Evolutionary conservation across 176 grass and related monocot species (phyloP).

Genomic region (Themeda triandra): DNA sequence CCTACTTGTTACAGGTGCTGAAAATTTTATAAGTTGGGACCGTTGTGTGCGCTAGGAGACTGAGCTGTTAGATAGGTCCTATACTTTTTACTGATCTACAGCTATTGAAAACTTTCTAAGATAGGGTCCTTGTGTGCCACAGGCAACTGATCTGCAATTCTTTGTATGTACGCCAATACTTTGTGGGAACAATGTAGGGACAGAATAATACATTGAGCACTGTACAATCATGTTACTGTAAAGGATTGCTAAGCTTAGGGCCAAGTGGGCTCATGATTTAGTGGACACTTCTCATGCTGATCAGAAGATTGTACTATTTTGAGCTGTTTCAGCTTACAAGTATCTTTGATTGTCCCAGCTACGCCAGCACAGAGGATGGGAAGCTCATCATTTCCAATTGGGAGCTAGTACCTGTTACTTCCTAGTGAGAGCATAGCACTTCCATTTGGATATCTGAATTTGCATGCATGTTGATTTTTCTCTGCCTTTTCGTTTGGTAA

Average conservation of each 20-base stretch:
- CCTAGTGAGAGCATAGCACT: background rate
- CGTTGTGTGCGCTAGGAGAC: background rate
- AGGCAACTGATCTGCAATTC: background rate
- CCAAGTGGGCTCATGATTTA: slow-evolving; percentile 2
- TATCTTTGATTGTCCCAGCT: background rate
- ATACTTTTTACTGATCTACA: background rate
- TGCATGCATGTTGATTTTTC: background rate
- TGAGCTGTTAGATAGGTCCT: background rate
- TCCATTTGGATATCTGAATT: background rate
- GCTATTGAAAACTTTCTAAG: background rate
- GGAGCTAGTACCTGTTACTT: slow-evolving; percentile 11
- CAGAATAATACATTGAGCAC: background rate
- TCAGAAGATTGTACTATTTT: background rate
- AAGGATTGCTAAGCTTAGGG: slow-evolving; percentile 15
- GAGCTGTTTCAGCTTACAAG: background rate
- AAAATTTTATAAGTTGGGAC: background rate
- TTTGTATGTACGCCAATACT: background rate
- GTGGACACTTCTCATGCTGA: background rate
- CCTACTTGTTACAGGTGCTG: background rate
- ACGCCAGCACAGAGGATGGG: background rate
- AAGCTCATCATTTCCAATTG: background rate
- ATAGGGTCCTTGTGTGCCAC: background rate
- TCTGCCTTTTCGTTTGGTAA: background rate
- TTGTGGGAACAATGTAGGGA: background rate
- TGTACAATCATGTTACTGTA: background rate